phyloP scores from a whole-genome alignment of 306 rosid genomes.

The Vigna radiata region DNA sequence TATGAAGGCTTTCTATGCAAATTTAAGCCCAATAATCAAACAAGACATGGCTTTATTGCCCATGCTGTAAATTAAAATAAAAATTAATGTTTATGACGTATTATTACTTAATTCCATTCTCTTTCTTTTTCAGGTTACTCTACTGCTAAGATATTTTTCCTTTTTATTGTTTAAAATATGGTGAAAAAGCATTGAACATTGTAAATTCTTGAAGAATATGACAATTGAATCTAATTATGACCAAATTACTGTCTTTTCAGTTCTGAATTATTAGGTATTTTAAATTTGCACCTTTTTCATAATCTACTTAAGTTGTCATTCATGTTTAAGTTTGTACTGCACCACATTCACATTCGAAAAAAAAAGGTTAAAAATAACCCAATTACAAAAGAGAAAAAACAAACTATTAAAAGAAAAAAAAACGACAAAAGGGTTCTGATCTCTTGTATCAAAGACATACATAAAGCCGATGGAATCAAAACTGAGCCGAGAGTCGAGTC shows the following conservation, averaged over 20 bases:
- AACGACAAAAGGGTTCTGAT: conserved; percentile 25
- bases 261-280: neutral
- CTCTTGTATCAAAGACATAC: conserved; percentile 4
- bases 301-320: conserved; percentile 25
- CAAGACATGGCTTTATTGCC: neutral
- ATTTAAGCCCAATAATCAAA: neutral
- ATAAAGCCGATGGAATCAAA: conserved; percentile 50
- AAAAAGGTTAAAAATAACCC: neutral
- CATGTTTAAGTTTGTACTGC: conserved; percentile 44
- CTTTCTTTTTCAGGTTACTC: too few species aligned
- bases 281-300: neutral
- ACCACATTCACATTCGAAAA: conserved; percentile 24
- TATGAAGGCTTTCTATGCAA: neutral
- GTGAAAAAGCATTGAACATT: neutral
- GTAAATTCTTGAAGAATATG: neutral
- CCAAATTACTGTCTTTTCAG: neutral
- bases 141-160: too few species aligned
- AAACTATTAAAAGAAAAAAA: neutral
- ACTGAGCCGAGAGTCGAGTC: conserved; percentile 48
- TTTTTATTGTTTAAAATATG: too few species aligned
- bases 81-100: too few species aligned
- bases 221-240: neutral
- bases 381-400: neutral
- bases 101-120: too few species aligned
- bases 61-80: too few species aligned